Evolutionary conservation across 192 early-diverging fungal species (phyloP).

Genomic region (Dimargaris cristalligena): DNA sequence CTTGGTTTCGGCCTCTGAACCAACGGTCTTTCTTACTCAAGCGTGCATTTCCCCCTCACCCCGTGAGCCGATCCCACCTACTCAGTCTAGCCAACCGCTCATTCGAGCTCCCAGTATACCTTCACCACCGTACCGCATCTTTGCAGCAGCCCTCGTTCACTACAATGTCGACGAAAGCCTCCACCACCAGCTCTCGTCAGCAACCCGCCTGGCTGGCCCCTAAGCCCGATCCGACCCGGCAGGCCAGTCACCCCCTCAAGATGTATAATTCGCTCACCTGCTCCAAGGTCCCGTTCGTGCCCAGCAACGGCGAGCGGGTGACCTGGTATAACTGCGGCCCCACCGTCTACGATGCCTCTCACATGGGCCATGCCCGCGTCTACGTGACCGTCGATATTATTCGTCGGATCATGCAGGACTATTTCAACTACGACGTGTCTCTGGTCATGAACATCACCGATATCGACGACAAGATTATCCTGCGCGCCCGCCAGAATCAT

Average conservation of each 20-base stretch:
- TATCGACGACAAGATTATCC: conserved; percentile 98
- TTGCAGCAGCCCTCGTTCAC: no score
- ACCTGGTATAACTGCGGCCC: conserved; percentile 98
- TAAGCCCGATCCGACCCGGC: conserved; percentile 18
- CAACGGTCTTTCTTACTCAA: no score
- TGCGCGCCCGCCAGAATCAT: conserved; percentile 70
- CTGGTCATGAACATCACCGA: conserved; percentile 98
- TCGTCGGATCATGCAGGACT: conserved; percentile 84
- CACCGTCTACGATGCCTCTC: conserved; percentile 90
- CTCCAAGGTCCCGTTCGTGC: conserved; percentile 82
- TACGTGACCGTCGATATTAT: conserved; percentile 90
- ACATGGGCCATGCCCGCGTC: conserved; percentile 90
- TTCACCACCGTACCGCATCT: no score
- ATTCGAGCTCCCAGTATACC: no score
- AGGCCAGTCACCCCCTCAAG: conserved; percentile 23
- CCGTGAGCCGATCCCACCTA: no score
- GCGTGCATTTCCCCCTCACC: no score
- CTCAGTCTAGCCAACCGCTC: no score
- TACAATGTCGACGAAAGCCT: conserved; percentile 2
- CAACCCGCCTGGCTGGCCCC: conserved; percentile 58
- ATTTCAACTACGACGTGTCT: conserved; percentile 83
- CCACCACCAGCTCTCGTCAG: conserved; percentile 17
- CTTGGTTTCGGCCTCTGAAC: no score
- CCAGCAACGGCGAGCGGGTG: conserved; percentile 58
- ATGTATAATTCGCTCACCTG: conserved; percentile 79